These are phyloP conservation scores for Ogataea kodamae DNA, from an alignment of 805 yeast genomes.

Conservation along the genomic window DNA sequence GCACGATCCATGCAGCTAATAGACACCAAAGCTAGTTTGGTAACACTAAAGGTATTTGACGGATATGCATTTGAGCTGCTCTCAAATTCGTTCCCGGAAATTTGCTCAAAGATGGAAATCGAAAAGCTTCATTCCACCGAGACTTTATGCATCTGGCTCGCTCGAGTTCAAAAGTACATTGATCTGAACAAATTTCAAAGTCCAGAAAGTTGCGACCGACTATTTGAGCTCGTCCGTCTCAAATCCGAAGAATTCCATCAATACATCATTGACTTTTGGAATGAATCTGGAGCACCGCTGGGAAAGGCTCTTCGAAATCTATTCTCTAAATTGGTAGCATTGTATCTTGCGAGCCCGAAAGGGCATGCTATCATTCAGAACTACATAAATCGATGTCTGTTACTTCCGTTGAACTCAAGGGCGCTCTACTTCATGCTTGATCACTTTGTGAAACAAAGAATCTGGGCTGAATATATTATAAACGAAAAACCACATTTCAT, in stretches of 20 bases:
- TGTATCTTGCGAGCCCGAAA: not conserved
- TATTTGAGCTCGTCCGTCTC: conserved; percentile 1
- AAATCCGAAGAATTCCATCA: conserved; percentile 34
- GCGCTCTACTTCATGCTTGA: conserved; percentile 63
- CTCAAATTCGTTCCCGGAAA: not conserved
- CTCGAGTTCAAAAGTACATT: conserved; percentile 46
- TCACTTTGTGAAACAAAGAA: conserved; percentile 46
- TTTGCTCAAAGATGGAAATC: conserved; percentile 1
- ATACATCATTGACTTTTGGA: conserved; percentile 66
- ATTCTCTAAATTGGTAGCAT: conserved; percentile 40
- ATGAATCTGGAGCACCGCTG: conserved; percentile 65
- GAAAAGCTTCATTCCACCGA: conserved; percentile 43
- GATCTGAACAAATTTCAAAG: not conserved
- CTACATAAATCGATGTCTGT: conserved; percentile 45
- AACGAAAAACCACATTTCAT: conserved; percentile 44
- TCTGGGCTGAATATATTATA: conserved; percentile 40
- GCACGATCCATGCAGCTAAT: conserved; percentile 6
- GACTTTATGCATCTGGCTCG: conserved; percentile 60
- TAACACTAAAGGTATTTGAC: conserved; percentile 1
- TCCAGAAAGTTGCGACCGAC: not conserved
- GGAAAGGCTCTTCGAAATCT: conserved; percentile 66
- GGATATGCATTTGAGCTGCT: not conserved
- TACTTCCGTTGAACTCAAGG: conserved; percentile 49
- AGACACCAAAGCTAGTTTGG: conserved; percentile 1
- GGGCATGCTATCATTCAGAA: conserved; percentile 27